Conservation (phyloP, 2,329 filamentous ascomycete species). For the Magnaporthiopsis rhizophila region DNA sequence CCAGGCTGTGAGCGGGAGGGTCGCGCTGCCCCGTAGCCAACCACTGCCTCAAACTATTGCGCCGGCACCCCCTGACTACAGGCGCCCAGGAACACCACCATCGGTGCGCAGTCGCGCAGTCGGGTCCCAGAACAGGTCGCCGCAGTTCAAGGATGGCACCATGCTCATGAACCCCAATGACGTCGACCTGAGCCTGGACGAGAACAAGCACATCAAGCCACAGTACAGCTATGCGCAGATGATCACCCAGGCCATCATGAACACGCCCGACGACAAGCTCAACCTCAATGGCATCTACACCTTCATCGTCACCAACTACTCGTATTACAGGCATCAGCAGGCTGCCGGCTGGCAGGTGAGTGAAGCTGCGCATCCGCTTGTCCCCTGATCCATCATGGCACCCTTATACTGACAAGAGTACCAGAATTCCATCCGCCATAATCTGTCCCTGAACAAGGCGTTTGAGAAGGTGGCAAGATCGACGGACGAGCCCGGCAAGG, state of each 20-base stretch:
- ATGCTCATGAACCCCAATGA: conserved; percentile 43
- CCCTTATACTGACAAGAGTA: background rate
- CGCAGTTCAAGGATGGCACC: conserved; percentile 28
- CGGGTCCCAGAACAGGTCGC: conserved; percentile 28
- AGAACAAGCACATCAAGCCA: conserved; percentile 86
- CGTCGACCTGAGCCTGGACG: conserved; percentile 73
- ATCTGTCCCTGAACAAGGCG: conserved; percentile 86
- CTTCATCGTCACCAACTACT: conserved; percentile 84
- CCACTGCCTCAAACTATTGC: conserved; percentile 43
- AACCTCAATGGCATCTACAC: conserved; percentile 90
- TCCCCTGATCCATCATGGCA: background rate
- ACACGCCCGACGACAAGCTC: conserved; percentile 76
- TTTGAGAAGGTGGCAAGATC: conserved; percentile 90
- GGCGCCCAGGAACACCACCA: conserved; percentile 52
- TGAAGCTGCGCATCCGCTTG: conserved; percentile 8
- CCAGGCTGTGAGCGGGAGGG: conserved; percentile 17
- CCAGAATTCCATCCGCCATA: conserved; percentile 93
- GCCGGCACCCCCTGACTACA: conserved; percentile 52
- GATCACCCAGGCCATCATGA: conserved; percentile 92
- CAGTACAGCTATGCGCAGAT: conserved; percentile 94
- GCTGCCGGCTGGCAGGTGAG: conserved; percentile 81
- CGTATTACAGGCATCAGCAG: conserved; percentile 79
- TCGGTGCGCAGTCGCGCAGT: conserved; percentile 31
- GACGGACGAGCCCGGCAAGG: conserved; percentile 93
- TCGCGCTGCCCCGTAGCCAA: conserved; percentile 20